Percentiles rank a stretch among this genome's conserved stretches.
Evolutionary conservation across 805 yeast species (phyloP).

Genomic region (Martiniozyma abietophila): DNA sequence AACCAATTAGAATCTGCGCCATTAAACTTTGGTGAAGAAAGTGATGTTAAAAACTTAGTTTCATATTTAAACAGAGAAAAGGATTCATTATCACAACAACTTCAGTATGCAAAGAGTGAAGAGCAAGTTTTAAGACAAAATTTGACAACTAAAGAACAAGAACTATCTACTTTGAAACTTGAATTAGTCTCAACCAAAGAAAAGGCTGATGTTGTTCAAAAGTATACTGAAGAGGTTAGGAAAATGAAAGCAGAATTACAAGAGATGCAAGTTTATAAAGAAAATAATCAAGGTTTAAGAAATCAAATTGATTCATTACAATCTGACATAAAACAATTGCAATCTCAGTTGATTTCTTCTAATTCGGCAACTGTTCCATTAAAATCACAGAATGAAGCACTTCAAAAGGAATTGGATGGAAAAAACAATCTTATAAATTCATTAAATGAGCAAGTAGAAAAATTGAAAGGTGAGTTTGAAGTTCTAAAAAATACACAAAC

Average conservation of each 20-base stretch:
- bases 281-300: conserved; percentile 21
- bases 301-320: conserved; percentile 14
- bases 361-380: conserved; percentile 11
- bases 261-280: conserved; percentile 24
- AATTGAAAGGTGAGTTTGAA: conserved; percentile 47
- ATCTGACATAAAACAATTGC: conserved; percentile 12
- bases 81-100: conserved; percentile 56
- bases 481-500: conserved; percentile 22
- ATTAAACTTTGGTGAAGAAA: conserved; percentile 12
- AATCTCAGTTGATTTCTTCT: conserved; percentile 10
- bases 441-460: conserved; percentile 43
- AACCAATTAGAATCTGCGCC: conserved; percentile 47
- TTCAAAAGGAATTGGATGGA: conserved; percentile 29
- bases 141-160: conserved; percentile 36
- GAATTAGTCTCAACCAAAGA: conserved; percentile 33
- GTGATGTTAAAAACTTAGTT: conserved; percentile 44
- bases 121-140: conserved; percentile 42
- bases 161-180: conserved; percentile 41
- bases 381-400: conserved; percentile 11
- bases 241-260: conserved; percentile 21
- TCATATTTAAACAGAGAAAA: conserved; percentile 63
- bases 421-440: conserved; percentile 41
- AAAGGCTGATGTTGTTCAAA: conserved; percentile 15
- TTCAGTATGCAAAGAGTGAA: conserved; percentile 45
- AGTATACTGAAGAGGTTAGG: conserved; percentile 15